These are phyloP conservation scores for Cercophora newfieldiana DNA, from an alignment of 495 filamentous ascomycete species.

Conservation along the genomic window DNA sequence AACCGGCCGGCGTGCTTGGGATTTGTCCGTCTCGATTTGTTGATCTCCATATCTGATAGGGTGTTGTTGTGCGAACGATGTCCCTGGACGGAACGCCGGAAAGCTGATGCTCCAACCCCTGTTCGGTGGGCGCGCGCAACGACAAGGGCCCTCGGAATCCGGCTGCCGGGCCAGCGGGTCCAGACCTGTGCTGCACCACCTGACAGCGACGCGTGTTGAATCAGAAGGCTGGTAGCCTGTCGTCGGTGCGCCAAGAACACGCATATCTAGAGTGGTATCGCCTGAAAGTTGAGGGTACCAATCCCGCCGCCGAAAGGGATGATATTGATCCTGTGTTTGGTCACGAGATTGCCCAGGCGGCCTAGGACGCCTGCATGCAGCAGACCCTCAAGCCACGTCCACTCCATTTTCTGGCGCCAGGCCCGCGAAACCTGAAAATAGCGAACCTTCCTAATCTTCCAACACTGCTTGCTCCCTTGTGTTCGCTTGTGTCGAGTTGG, in stretches of 20 bases:
- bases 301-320: neutral
- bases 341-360: neutral
- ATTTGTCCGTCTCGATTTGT: too few species aligned
- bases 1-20: too few species aligned
- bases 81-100: too few species aligned
- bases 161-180: neutral
- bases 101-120: too few species aligned
- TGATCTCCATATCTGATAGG: too few species aligned
- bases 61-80: too few species aligned
- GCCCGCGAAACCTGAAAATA: neutral
- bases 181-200: neutral
- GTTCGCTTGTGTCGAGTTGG: neutral
- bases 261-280: neutral
- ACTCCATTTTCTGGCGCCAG: conserved; percentile 3
- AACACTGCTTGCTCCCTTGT: neutral
- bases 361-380: neutral
- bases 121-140: neutral
- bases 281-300: neutral
- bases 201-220: neutral
- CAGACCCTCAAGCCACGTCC: neutral
- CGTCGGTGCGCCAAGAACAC: neutral
- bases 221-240: neutral
- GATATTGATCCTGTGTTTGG: neutral
- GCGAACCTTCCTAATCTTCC: neutral
- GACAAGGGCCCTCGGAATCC: neutral